A percentile compares a stretch with the other conserved stretches of the same genome.
These are phyloP conservation scores for Lactarius vividus DNA, from an alignment of 768 basidiomycete species.

Conservation along the genomic window DNA sequence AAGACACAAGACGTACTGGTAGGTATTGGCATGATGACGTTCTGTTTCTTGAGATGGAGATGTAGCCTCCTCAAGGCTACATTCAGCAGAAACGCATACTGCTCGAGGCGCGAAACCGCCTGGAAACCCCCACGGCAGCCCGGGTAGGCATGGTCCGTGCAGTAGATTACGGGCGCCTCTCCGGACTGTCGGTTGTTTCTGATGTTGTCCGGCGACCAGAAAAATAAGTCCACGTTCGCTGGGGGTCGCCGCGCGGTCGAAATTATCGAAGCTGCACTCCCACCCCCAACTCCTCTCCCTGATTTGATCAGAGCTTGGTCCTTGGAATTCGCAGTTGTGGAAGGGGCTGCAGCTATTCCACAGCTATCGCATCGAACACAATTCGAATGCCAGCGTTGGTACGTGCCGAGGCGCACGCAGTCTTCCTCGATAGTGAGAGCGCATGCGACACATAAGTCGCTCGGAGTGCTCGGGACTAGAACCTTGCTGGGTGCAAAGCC, in stretches of 20 bases:
- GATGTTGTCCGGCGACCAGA: slow-evolving; percentile 68
- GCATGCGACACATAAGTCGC: slow-evolving; percentile 90
- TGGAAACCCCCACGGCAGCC: slow-evolving; percentile 78
- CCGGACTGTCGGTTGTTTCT: slow-evolving; percentile 69
- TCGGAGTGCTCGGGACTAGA: slow-evolving; percentile 67
- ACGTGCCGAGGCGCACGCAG: slow-evolving; percentile 90
- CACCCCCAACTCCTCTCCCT: slow-evolving; percentile 39
- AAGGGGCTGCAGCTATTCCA: slow-evolving; percentile 69
- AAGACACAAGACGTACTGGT: slow-evolving; percentile 42
- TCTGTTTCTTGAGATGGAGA: slow-evolving; percentile 80
- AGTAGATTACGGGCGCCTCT: slow-evolving; percentile 70
- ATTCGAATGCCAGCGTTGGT: slow-evolving; percentile 93
- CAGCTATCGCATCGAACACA: slow-evolving; percentile 86
- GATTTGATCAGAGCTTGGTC: slow-evolving; percentile 49
- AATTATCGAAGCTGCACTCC: slow-evolving; percentile 50
- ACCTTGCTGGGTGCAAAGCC: slow-evolving; percentile 49
- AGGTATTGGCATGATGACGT: slow-evolving; percentile 80
- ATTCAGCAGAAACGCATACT: slow-evolving; percentile 95
- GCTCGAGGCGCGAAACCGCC: slow-evolving; percentile 90
- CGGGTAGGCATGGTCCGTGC: slow-evolving; percentile 69
- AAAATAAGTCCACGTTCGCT: slow-evolving; percentile 76
- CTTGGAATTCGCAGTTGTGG: slow-evolving; percentile 50
- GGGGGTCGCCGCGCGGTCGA: slow-evolving; percentile 69
- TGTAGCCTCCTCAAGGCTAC: slow-evolving; percentile 92
- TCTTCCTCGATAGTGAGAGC: slow-evolving; percentile 93